Percentiles rank a stretch among this genome's conserved stretches.
phyloP scores from a whole-genome alignment of 192 early-diverging fungal genomes.

The Hyaloraphidium curvatum region DNA sequence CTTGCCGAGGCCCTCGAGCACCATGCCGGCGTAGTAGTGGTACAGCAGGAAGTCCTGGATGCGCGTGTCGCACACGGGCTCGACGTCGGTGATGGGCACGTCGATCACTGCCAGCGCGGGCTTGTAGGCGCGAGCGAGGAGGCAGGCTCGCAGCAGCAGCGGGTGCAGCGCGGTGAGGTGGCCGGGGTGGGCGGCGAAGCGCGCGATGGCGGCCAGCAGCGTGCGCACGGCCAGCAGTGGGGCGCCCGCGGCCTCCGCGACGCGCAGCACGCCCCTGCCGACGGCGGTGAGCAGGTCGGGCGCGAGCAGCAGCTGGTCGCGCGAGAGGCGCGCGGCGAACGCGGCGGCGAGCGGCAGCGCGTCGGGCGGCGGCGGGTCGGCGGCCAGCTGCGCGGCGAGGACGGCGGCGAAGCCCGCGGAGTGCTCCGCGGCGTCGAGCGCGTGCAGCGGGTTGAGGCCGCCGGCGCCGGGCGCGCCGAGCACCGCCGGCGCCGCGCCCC shows the following conservation, averaged over 20 bases:
- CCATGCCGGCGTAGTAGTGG: conserved; percentile 59
- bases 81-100: neutral
- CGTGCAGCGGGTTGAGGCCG: no score
- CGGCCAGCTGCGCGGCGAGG: neutral
- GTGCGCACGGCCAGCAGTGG: conserved; percentile 19
- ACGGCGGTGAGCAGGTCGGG: neutral
- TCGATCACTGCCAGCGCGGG: neutral
- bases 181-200: conserved; percentile 14
- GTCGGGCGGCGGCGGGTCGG: neutral
- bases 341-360: neutral
- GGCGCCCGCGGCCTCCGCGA: neutral
- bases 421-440: neutral
- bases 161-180: conserved; percentile 25
- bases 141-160: conserved; percentile 2
- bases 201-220: conserved; percentile 14
- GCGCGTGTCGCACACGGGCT: neutral
- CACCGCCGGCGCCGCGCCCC: no score
- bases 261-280: neutral
- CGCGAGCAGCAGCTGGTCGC: neutral
- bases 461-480: no score
- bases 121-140: neutral
- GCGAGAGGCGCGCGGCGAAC: neutral
- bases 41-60: conserved; percentile 44
- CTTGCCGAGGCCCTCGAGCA: conserved; percentile 43
- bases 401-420: neutral